These are phyloP conservation scores for Russula griseocarnosa DNA, from an alignment of 768 basidiomycete genomes.

Conservation along the genomic window DNA sequence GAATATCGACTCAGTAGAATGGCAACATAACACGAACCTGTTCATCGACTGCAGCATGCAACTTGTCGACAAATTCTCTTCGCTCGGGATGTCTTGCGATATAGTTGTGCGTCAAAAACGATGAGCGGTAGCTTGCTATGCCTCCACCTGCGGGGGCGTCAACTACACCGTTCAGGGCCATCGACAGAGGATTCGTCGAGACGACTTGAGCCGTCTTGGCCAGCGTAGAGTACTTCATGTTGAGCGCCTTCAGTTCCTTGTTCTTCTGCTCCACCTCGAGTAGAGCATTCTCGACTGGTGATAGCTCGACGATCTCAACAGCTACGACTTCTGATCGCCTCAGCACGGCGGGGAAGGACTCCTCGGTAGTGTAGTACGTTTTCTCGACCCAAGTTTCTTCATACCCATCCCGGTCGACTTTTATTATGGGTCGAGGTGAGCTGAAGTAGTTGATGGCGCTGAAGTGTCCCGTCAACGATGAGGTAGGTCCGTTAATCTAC, in stretches of 20 bases:
- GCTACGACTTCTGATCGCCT: constrained; percentile 82
- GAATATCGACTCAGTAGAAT: not conserved
- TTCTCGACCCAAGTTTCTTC: constrained; percentile 88
- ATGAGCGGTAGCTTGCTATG: constrained; percentile 68
- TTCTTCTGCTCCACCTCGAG: constrained; percentile 78
- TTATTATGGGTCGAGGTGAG: constrained; percentile 63
- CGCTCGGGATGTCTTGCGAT: constrained; percentile 64
- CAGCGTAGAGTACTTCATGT: constrained; percentile 69
- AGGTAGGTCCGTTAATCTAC: constrained; percentile 1
- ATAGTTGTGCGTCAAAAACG: constrained; percentile 73
- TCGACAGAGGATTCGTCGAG: constrained; percentile 76
- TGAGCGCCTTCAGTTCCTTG: constrained; percentile 65
- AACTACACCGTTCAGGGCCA: constrained; percentile 82
- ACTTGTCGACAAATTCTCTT: constrained; percentile 63
- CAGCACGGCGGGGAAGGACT: constrained; percentile 86
- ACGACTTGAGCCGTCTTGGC: constrained; percentile 70
- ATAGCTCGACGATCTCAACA: constrained; percentile 67
- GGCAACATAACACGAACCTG: constrained; percentile 49
- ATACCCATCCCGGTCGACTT: constrained; percentile 55
- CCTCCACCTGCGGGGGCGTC: constrained; percentile 79
- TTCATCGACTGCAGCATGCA: constrained; percentile 73
- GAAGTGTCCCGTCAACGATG: constrained; percentile 7
- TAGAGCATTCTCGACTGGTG: constrained; percentile 80
- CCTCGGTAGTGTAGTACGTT: constrained; percentile 80
- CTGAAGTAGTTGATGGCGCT: constrained; percentile 86